Evolutionary conservation across 140 eudicot species (phyloP).

Genomic region (Flaveria floridana): DNA sequence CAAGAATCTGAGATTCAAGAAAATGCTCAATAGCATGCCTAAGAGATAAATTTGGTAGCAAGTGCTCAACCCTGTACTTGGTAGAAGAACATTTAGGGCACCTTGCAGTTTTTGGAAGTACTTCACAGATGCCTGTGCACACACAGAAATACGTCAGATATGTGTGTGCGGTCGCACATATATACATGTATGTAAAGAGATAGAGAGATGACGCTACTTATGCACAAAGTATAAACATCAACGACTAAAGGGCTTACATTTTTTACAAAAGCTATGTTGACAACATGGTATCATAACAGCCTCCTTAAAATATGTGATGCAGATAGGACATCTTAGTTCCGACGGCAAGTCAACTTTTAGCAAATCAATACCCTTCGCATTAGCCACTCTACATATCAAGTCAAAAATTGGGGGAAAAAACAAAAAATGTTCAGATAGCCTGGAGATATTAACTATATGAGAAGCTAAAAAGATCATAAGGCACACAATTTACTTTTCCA

Average conservation of each 20-base stretch:
- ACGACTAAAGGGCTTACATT: slow-evolving; percentile 57
- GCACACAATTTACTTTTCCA: slow-evolving; percentile 42
- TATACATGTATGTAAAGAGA: not conserved
- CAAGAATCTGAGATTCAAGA: slow-evolving; percentile 64
- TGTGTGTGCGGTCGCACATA: not conserved
- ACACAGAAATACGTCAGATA: slow-evolving; percentile 17
- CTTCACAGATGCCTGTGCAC: slow-evolving; percentile 61
- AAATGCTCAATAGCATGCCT: slow-evolving; percentile 80
- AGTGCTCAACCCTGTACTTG: slow-evolving; percentile 56
- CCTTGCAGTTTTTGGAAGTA: slow-evolving; percentile 47
- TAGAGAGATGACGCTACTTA: slow-evolving; percentile 2
- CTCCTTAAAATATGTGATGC: slow-evolving; percentile 71
- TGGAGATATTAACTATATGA: not conserved
- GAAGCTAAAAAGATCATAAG: slow-evolving; percentile 16
- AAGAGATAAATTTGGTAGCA: slow-evolving; percentile 83
- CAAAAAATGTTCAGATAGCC: slow-evolving; percentile 24
- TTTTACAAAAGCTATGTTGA: slow-evolving; percentile 85
- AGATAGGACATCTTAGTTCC: slow-evolving; percentile 79
- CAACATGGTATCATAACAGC: slow-evolving; percentile 99
- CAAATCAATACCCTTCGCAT: slow-evolving; percentile 36
- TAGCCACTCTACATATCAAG: slow-evolving; percentile 34
- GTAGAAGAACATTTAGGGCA: slow-evolving; percentile 79
- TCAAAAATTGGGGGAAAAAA: not conserved
- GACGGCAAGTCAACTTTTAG: slow-evolving; percentile 55
- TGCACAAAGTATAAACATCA: slow-evolving; percentile 17